Evolutionary conservation across 345 rosid species (phyloP).

Genomic region (Melaleuca alternifolia): DNA sequence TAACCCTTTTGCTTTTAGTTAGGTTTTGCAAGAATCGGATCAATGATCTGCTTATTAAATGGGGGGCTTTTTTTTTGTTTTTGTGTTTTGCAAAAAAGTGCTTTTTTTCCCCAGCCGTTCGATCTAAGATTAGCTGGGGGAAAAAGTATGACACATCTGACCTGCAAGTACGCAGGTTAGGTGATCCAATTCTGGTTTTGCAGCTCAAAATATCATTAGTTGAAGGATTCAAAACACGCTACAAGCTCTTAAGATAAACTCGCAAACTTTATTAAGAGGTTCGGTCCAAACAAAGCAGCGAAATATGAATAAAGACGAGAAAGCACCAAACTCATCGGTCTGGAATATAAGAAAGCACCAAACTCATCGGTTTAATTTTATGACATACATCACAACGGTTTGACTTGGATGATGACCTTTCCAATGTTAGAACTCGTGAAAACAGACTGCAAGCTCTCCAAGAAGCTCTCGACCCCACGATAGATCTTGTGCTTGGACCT

Average conservation of each 20-base stretch:
- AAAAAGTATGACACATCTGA: too few relatives aligned
- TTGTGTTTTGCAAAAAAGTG: too few relatives aligned
- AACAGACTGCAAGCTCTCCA: conserved; percentile 25
- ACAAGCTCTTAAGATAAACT: not conserved
- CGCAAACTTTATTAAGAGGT: not conserved
- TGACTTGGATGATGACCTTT: conserved; percentile 27
- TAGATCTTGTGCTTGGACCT: conserved; percentile 12
- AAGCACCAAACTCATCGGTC: not conserved
- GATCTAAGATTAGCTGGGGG: too few relatives aligned
- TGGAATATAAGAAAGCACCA: not conserved
- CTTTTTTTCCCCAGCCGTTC: too few relatives aligned
- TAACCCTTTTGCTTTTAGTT: too few relatives aligned
- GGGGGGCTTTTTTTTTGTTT: too few relatives aligned
- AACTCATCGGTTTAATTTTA: not conserved
- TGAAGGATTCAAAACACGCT: not conserved
- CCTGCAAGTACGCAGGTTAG: too few relatives aligned
- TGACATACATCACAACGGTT: not conserved
- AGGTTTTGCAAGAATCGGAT: too few relatives aligned
- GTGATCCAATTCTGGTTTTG: too few relatives aligned
- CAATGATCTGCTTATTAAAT: too few relatives aligned
- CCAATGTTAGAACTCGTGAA: conserved; percentile 30
- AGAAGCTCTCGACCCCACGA: conserved; percentile 27
- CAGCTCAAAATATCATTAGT: too few relatives aligned
- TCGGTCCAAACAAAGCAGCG: not conserved
- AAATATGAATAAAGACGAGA: not conserved